These are phyloP conservation scores for Penicillium sp. DNA, from an alignment of 2,329 filamentous ascomycete genomes.

Conservation along the genomic window DNA sequence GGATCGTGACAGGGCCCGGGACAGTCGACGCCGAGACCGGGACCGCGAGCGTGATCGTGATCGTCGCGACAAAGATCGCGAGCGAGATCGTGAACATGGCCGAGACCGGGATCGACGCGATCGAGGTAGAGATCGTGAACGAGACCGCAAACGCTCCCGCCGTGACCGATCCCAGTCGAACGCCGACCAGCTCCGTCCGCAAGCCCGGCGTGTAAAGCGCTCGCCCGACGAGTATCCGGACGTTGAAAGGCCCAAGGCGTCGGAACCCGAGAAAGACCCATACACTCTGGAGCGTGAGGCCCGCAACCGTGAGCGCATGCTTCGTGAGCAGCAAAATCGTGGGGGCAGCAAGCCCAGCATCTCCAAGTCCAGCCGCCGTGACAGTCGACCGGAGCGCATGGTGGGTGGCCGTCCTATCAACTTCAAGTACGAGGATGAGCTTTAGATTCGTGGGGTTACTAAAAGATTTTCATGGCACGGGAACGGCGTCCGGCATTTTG, in stretches of 20 bases:
- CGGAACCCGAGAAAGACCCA: conserved; percentile 58
- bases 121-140: conserved; percentile 28
- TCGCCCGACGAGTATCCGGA: conserved; percentile 28
- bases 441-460: conserved; percentile 4
- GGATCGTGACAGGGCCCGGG: conserved; percentile 24
- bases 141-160: conserved; percentile 47
- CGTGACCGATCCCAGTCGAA: conserved; percentile 41
- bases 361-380: conserved; percentile 33
- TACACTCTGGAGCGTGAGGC: conserved; percentile 72
- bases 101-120: conserved; percentile 22
- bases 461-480: conserved; percentile 7
- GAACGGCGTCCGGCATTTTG: conserved; percentile 6
- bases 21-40: conserved; percentile 21
- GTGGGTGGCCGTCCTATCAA: conserved; percentile 42
- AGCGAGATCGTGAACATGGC: conserved; percentile 33
- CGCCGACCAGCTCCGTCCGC: conserved; percentile 33
- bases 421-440: conserved; percentile 52
- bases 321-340: conserved; percentile 65
- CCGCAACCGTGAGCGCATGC: conserved; percentile 59
- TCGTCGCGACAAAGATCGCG: conserved; percentile 34
- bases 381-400: conserved; percentile 33
- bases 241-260: conserved; percentile 10
- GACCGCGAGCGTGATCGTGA: conserved; percentile 22
- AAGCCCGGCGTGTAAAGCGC: conserved; percentile 37
- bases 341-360: conserved; percentile 29